Evolutionary conservation across 1,139 yeast species (phyloP), one percentile per base, ranked within the genome.

Genomic region (Yamadazyma pseudoaaseri): DNA sequence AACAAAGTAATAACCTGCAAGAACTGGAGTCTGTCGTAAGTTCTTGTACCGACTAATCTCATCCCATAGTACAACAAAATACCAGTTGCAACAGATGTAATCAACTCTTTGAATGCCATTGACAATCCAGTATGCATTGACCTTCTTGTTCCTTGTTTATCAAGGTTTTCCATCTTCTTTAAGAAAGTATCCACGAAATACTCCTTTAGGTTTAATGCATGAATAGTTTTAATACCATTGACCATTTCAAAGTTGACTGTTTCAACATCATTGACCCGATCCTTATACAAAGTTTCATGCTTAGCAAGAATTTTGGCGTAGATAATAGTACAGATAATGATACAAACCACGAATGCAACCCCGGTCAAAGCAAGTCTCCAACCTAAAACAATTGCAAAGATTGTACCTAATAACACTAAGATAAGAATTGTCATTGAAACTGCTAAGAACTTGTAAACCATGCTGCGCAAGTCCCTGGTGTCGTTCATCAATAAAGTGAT

Each of bases 301-400:
- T 46, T 51, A 43, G 75, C 76, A 33, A 81, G 56, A 2, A 79
- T 30, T 1, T 51, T 44, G 2, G 87, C 78, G 51, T 80, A 84
- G 1, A 70, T 35, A 1, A 63, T 56, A 3, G 87, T 74, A 5
- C 77, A 57, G 0, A 75, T 13, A 3, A 72, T 56, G 36, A 83
- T 77, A 16, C 77, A 44, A 0, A 96, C 94, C 7, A 85, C 71
- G 53, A 89, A 68, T 0, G 95, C 70, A 7, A 89, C 48, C 2
- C 95, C 94, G 1, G 86, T 92, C 11, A 90, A 59, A 1, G 96
- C 76, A 31, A 92, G 62, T 47, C 81, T 84, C 97, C 97, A 92
- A 0, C 96, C 96, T n/a, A 72, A 53, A 0, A 70, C 68, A 5
- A 87, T 45, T 0, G 96, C 80, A 97, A 97, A 90, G 5, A 76